These are phyloP conservation scores for Blepharisma japonicum DNA, from an alignment of 73 alveolate species.

Conservation along the genomic window DNA sequence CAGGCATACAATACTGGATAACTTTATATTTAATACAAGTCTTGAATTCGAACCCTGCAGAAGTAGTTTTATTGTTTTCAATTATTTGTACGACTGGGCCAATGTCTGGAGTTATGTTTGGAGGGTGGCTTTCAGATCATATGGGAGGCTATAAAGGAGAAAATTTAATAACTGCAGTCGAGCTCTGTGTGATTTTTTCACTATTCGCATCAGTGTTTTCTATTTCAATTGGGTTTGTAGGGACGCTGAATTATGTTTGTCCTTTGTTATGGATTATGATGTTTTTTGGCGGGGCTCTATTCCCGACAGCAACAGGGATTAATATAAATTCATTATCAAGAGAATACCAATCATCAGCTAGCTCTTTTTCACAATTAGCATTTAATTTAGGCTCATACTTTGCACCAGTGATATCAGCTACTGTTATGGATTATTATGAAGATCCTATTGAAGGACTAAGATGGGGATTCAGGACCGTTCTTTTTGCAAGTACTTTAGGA, in stretches of 20 bases:
- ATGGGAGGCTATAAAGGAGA: conserved; percentile 92
- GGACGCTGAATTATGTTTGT: conserved; percentile 57
- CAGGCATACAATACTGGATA: conserved; percentile 94
- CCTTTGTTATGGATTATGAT: conserved; percentile 81
- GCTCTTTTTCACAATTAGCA: conserved; percentile 75
- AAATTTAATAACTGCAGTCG: conserved; percentile 71
- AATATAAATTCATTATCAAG: conserved; percentile 75
- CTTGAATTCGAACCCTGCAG: conserved; percentile 57
- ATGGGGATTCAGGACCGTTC: conserved; percentile 89
- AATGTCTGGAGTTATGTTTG: conserved; percentile 85
- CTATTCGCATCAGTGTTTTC: conserved; percentile 73
- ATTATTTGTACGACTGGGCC: conserved; percentile 82
- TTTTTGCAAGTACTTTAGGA: conserved; percentile 71
- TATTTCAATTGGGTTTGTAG: conserved; percentile 83
- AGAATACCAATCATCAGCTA: conserved; percentile 80
- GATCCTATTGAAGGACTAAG: conserved; percentile 79
- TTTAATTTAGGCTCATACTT: conserved; percentile 87
- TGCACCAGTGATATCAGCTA: conserved; percentile 85
- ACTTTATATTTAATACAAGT: conserved; percentile 72
- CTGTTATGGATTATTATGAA: conserved; percentile 81
- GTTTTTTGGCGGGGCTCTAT: conserved; percentile 89
- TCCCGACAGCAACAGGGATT: conserved; percentile 90
- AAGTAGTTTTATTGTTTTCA: conserved; percentile 67
- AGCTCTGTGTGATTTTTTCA: conserved; percentile 79
- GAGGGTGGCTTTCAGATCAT: conserved; percentile 79